Base-by-base conservation (phyloP, 148 eudicot species). In the Rhododendron mucronatum region DNA sequence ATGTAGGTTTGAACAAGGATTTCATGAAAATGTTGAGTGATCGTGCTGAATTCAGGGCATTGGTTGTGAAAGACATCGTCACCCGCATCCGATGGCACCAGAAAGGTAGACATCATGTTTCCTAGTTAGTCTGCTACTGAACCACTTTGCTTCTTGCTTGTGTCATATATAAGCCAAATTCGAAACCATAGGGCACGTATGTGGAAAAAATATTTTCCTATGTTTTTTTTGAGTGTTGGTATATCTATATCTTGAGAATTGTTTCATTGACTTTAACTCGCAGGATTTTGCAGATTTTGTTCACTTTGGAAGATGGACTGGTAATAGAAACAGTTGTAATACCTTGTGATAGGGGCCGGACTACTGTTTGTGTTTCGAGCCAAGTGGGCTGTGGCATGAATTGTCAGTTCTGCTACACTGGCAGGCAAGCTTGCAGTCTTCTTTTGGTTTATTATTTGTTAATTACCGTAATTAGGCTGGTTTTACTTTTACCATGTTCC, bases 311-410 rank as follows among this genome's bases (percentile, higher is more conserved):
- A 84, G 99, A 95, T 90, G 98, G 96, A 76, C 89, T 92, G 86
- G 98, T 95, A 84, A 93, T 97, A 83, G 98, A 97, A 90, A 97
- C 99, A 18, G 98, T 97, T 71, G 90, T 97, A 47, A 97, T 95
- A 83, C 98, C 96, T 87, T 92, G 95, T 84, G 90, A 86, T 48
- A 87, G 95, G 81, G 99, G 96, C 26, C 90, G 99, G 83, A 96
- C 85, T 83, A 96, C 98, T 71, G 96, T 97, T 20, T 97, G 99
- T 89, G 98, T 97, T 88, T 96, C 99, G 23, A 97, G 98, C 91
- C 99, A 97, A 93, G 98, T 97, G 86, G 98, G 98, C 16, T 97
- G 99, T 88, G 99, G 95, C 55, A 94, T 97, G 99, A 97, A 97
- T 89, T 97, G 99, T 88, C 98, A 97, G 89, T 97, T 97, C 90